Evolutionary conservation across 108 stramenopile genomes (phyloP).

Genomic region (Nitzschia sp.): DNA sequence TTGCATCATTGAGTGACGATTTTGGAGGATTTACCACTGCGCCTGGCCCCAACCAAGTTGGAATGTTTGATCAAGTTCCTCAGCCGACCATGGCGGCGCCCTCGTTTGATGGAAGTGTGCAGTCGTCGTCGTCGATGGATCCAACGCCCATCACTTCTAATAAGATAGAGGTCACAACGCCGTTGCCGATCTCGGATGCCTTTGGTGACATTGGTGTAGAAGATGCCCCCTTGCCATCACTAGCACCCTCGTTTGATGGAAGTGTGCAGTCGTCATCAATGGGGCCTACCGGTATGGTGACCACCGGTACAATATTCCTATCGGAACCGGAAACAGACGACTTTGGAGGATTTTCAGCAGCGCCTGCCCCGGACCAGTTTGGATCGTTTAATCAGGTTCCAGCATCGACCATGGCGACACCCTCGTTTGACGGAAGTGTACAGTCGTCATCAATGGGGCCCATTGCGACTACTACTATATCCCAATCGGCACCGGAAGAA

Average conservation of each 20-base stretch:
- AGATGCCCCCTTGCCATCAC: slow-evolving; percentile 3
- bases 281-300: background rate
- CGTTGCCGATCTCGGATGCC: slow-evolving; percentile 1
- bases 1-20: background rate
- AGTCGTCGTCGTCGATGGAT: background rate
- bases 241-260: background rate
- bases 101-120: background rate
- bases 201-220: slow-evolving; percentile 35
- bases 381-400: background rate
- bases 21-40: slow-evolving; percentile 32
- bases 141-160: background rate
- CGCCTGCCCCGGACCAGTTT: background rate
- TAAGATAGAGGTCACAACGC: background rate
- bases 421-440: background rate
- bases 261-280: background rate
- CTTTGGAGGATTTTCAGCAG: background rate
- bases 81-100: background rate
- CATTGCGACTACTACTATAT: no score
- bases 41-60: background rate
- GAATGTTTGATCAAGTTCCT: background rate
- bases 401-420: no score
- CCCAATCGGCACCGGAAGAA: background rate
- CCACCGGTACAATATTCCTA: background rate
- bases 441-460: background rate
- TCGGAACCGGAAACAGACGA: background rate